phyloP scores from a whole-genome alignment of 306 rosid species.

The Lathyrus oleraceus region DNA sequence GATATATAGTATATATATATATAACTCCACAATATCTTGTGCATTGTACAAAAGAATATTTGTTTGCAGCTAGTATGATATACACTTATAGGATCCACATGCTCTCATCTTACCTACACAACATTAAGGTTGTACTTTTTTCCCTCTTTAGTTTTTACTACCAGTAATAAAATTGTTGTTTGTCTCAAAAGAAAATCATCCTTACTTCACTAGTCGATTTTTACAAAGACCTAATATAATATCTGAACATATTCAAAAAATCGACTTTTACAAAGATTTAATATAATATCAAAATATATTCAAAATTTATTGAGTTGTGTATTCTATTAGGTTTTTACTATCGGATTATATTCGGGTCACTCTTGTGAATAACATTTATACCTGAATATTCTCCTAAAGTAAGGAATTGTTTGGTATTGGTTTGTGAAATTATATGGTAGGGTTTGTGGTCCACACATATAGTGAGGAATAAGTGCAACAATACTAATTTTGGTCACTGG shows the following conservation, averaged over 20 bases:
- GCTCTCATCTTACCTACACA: constrained; percentile 33
- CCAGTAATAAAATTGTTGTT: neutral
- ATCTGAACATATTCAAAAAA: too few species aligned
- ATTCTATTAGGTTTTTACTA: too few species aligned
- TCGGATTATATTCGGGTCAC: too few species aligned
- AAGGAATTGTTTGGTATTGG: constrained; percentile 9
- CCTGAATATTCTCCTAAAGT: neutral
- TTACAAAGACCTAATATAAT: too few species aligned
- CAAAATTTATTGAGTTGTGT: too few species aligned
- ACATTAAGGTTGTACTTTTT: neutral
- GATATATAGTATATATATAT: constrained; percentile 42
- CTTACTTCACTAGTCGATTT: too few species aligned
- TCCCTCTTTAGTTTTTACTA: neutral
- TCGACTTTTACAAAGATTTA: too few species aligned
- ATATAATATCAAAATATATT: too few species aligned
- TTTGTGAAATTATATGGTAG: constrained; percentile 15
- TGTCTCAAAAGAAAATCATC: too few species aligned
- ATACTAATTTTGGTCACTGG: constrained; percentile 38
- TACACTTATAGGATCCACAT: constrained; percentile 25
- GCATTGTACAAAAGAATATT: constrained; percentile 41
- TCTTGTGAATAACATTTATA: too few species aligned
- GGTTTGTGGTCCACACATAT: constrained; percentile 40
- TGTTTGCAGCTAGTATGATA: constrained; percentile 41
- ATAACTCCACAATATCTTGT: constrained; percentile 16
- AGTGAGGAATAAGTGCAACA: constrained; percentile 40